These are phyloP conservation scores for Pichia sp. DNA, from an alignment of 1,139 yeast genomes.

Conservation along the genomic window DNA sequence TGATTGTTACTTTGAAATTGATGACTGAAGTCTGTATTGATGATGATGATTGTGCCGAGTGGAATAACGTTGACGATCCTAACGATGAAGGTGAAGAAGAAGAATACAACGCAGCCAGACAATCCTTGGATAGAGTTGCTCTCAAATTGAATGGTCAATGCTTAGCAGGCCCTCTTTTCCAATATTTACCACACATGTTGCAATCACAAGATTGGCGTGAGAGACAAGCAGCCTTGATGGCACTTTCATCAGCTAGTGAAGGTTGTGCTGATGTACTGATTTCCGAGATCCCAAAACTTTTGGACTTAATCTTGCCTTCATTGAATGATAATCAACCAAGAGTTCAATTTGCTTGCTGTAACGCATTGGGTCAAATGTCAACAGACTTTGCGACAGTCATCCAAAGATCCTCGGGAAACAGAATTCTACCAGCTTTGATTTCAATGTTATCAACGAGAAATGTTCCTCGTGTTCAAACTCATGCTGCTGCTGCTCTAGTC, in stretches of 20 bases:
- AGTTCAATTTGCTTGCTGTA: constrained; percentile 96
- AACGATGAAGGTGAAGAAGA: constrained; percentile 74
- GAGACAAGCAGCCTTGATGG: constrained; percentile 96
- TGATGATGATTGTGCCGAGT: constrained; percentile 59
- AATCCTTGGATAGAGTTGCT: constrained; percentile 85
- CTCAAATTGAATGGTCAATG: constrained; percentile 79
- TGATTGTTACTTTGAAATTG: constrained; percentile 71
- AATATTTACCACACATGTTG: constrained; percentile 79
- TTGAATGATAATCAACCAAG: constrained; percentile 83
- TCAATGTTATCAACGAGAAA: constrained; percentile 50
- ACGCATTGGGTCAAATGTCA: constrained; percentile 95
- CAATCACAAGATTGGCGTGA: constrained; percentile 81
- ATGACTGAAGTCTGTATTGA: constrained; percentile 90
- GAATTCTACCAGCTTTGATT: constrained; percentile 83
- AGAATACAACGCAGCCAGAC: constrained; percentile 89
- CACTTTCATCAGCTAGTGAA: constrained; percentile 93
- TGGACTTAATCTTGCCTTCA: constrained; percentile 80
- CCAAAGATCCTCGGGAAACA: constrained; percentile 74
- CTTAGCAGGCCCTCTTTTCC: constrained; percentile 81
- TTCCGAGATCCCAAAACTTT: constrained; percentile 71
- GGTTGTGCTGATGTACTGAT: constrained; percentile 91
- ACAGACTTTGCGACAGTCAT: constrained; percentile 91
- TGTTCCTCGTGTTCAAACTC: constrained; percentile 92
- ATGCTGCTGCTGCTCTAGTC: constrained; percentile 97
- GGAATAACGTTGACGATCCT: constrained; percentile 73